Conservation (phyloP, 148 eudicot species). For the Rhododendron williamsianum region DNA sequence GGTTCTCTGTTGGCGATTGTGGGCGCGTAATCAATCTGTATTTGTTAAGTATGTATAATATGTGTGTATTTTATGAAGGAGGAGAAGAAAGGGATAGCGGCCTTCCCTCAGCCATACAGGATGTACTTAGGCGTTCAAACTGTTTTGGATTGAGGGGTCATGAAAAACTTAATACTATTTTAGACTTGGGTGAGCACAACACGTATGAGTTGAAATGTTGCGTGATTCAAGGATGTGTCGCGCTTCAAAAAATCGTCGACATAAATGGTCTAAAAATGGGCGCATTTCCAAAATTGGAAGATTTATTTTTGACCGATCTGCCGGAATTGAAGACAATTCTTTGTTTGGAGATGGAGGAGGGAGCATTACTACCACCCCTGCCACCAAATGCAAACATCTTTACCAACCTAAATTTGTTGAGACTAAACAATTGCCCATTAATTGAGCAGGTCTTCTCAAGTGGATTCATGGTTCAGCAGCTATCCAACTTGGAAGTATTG, state of each 20-base stretch:
- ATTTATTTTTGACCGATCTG: rapidly evolving
- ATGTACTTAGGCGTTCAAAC: background rate
- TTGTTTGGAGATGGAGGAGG: background rate
- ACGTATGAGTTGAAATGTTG: background rate
- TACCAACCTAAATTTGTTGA: too few species aligned
- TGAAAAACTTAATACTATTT: background rate
- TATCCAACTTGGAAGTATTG: background rate
- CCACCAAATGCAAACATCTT: background rate
- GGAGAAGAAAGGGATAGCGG: background rate
- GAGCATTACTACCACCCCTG: background rate
- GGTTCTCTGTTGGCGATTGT: background rate
- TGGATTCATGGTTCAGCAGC: background rate
- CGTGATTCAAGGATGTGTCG: rapidly evolving
- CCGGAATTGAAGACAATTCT: background rate
- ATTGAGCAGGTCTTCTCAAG: background rate
- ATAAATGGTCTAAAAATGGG: background rate
- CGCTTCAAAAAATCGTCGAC: background rate
- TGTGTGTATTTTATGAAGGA: too few species aligned
- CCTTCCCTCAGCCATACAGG: background rate
- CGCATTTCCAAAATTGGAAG: background rate
- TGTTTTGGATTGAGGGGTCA: background rate
- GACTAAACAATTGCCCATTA: too few species aligned
- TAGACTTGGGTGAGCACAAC: background rate
- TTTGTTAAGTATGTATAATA: background rate
- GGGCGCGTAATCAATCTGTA: rapidly evolving